A percentile compares a stretch with the other conserved stretches of the same genome.
These are phyloP conservation scores for Cyberlindnera mississippiensis DNA, from an alignment of 805 yeast species.

Conservation along the genomic window DNA sequence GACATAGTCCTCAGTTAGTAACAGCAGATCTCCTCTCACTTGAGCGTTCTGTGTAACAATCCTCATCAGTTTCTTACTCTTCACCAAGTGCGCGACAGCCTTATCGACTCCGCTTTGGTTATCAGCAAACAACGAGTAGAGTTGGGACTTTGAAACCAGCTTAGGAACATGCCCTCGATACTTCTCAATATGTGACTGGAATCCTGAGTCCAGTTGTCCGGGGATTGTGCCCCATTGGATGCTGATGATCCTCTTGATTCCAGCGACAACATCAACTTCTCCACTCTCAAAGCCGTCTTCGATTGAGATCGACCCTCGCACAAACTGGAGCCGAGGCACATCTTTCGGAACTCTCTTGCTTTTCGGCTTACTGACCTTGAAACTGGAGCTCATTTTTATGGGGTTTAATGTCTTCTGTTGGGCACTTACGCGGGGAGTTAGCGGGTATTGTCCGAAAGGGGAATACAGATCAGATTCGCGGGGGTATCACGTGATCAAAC, in stretches of 20 bases:
- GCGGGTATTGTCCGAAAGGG: slow-evolving; percentile 2
- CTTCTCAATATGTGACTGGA: slow-evolving; percentile 17
- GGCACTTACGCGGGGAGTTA: too few relatives aligned
- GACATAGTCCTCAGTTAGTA: slow-evolving; percentile 27
- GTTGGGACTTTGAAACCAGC: slow-evolving; percentile 30
- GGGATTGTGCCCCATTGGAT: slow-evolving; percentile 20
- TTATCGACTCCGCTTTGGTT: slow-evolving; percentile 51
- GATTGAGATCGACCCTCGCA: background rate
- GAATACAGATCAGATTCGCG: too few relatives aligned
- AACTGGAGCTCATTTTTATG: too few relatives aligned
- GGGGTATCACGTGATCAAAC: too few relatives aligned
- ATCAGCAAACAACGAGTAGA: slow-evolving; percentile 44
- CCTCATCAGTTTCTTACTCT: slow-evolving; percentile 35
- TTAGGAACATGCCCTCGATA: slow-evolving; percentile 15
- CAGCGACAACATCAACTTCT: too few relatives aligned
- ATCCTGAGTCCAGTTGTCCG: slow-evolving; percentile 14
- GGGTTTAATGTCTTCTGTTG: background rate
- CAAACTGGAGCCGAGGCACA: slow-evolving; percentile 3
- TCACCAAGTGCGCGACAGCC: slow-evolving; percentile 35
- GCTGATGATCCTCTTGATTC: slow-evolving; percentile 7
- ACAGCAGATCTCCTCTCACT: slow-evolving; percentile 37
- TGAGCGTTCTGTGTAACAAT: slow-evolving; percentile 28
- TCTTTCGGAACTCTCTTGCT: slow-evolving; percentile 9
- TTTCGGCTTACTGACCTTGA: slow-evolving; percentile 1
- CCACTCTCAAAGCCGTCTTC: too few relatives aligned